phyloP scores from a whole-genome alignment of 805 yeast species.

The Ogataea trehaloabstinens region DNA sequence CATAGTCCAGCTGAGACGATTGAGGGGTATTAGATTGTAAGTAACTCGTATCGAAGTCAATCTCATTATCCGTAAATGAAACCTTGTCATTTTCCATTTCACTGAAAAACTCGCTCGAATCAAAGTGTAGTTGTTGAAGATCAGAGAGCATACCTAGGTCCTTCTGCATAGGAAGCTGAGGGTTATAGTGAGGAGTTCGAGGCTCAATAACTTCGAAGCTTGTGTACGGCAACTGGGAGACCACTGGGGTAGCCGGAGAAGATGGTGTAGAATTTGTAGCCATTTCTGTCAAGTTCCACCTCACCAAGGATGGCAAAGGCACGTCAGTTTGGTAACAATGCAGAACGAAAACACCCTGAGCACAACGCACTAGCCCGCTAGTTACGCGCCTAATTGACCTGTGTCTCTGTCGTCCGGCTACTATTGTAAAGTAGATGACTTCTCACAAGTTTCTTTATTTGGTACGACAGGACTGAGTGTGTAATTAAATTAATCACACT shows the following conservation, averaged over 20 bases:
- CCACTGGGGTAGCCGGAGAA: no score
- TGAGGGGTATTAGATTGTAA: slow-evolving; percentile 11
- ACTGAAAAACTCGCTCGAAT: slow-evolving; percentile 14
- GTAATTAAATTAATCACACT: not conserved
- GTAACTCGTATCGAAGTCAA: slow-evolving; percentile 12
- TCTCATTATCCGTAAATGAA: slow-evolving; percentile 14
- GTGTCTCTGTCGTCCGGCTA: not conserved
- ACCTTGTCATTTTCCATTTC: slow-evolving; percentile 17
- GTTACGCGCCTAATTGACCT: slow-evolving; percentile 1
- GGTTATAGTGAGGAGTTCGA: no score
- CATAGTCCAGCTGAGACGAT: slow-evolving; percentile 11
- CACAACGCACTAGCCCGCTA: not conserved
- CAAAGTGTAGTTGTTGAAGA: slow-evolving; percentile 12
- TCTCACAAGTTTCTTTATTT: not conserved
- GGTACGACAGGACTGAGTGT: no score
- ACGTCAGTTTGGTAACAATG: not conserved
- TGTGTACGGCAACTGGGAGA: no score
- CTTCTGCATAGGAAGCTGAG: slow-evolving; percentile 4
- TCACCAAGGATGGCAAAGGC: slow-evolving; percentile 4
- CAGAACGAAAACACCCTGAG: not conserved
- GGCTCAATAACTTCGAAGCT: no score
- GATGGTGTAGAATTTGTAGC: not conserved
- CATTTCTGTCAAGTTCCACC: not conserved
- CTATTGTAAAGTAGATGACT: not conserved
- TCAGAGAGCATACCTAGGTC: slow-evolving; percentile 11